phyloP scores from a whole-genome alignment of 2,329 filamentous ascomycete species.

The Diaporthe nobilis region DNA sequence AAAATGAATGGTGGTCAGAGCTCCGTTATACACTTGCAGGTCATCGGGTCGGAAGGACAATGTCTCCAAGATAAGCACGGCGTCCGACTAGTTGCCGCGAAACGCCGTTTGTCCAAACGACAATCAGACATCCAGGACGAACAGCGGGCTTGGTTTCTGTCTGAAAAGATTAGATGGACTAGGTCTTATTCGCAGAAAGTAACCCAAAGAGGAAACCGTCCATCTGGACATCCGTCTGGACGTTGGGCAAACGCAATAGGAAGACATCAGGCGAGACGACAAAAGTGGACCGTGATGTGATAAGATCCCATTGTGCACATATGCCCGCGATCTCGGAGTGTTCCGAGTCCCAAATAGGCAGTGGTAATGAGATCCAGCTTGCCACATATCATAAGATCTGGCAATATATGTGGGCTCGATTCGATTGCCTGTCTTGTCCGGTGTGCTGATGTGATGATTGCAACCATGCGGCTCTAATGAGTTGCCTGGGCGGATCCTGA shows the following conservation, averaged over 20 bases:
- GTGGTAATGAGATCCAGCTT: neutral
- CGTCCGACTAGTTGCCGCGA: neutral
- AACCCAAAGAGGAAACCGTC: slow-evolving; percentile 13
- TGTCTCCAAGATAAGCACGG: neutral
- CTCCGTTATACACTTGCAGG: neutral
- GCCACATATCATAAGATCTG: neutral
- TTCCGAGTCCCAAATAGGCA: neutral
- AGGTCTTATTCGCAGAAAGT: slow-evolving; percentile 20
- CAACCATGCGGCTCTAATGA: neutral
- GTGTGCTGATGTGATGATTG: neutral
- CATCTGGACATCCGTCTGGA: slow-evolving; percentile 17
- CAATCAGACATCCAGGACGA: slow-evolving; percentile 29
- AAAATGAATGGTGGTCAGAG: neutral
- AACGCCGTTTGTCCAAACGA: slow-evolving; percentile 32
- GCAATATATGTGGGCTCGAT: neutral
- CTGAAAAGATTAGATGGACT: slow-evolving; percentile 22
- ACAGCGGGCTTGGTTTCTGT: slow-evolving; percentile 17
- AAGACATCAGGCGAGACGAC: slow-evolving; percentile 16
- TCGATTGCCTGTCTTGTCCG: neutral
- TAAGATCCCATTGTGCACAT: neutral
- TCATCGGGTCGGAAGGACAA: neutral
- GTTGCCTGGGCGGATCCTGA: neutral
- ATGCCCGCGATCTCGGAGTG: neutral
- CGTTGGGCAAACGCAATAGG: slow-evolving; percentile 5
- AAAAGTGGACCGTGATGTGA: slow-evolving; percentile 17